Evolutionary conservation across 768 basidiomycete genomes (phyloP), one percentile per base, ranked within the genome.

Genomic region (Paxillus involutus): DNA sequence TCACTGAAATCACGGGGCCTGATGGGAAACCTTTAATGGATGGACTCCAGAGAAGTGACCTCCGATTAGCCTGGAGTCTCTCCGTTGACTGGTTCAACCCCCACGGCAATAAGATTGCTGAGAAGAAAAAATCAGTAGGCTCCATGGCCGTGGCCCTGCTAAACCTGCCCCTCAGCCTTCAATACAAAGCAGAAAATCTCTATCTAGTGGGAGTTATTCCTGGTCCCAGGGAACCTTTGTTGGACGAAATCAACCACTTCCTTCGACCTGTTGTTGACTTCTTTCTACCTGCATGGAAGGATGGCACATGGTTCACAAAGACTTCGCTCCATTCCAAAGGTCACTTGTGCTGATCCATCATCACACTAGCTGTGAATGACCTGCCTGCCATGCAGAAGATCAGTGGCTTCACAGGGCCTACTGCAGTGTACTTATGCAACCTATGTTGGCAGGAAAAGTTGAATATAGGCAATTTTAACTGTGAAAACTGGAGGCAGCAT

Each of bases 121-220:
- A 59, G 16, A 57, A 62, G 30, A 46, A 29, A 0, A 55, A 49
- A 7, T 59, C 52, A 16, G 45, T 58, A 1, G 53, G 59, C 4
- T 59, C 42, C 0, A 56, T 69, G 2, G 49, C 37, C 0, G 53
- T 69, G 52, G 43, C 36, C 0, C 52, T 61, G 0, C 51, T 69
- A 1, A 70, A 68, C 41, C 60, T 70, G 2, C 69, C 63, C 6
- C 59, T 43, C 0, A 48, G 48, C 24, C 42, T 55, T 13, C 35
- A 37, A 2, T 62, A 61, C 47, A 52, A 50, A 42, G 3, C 55
- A 0, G 64, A 76, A 40, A 76, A 80, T 56, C 59, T 78, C 46
- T 77, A 67, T 45, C 49, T 75, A 0, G 68, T 64, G 0, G 74
- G 67, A 0, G 51, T 76, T 35, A 72, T 75, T 11, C 73, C 74